Evolutionary conservation across 371 early-diverging fungal genomes (phyloP), one percentile per base, ranked within the genome.

Genomic region (Batkoa obscura): DNA sequence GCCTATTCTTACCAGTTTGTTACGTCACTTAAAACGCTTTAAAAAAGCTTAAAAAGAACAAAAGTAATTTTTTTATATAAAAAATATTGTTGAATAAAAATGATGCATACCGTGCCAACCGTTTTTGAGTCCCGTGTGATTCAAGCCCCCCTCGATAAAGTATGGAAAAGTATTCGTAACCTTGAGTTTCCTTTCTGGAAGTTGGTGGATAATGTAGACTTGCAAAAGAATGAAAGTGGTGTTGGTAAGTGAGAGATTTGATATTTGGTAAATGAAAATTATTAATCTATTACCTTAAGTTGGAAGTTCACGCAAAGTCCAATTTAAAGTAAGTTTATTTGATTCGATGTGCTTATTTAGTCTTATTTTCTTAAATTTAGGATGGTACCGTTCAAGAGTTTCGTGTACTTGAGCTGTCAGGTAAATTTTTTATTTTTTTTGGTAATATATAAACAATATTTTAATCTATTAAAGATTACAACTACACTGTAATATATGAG

Each of bases 401-500:
- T 35, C 15, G 35, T n/a, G 36, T 56, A 6, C n/a, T 56, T 1
- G 56, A 56, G 15, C 45, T 45, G 8, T 46, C 45, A 46, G 56
- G 45, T 46, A 56, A 3, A 10, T 1, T 15, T 43, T 12, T 12
- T 53, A 6, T 37, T 17, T 5, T 17, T 9, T 10, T 6, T 13
- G 10, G n/a, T n/a, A n/a, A n/a, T n/a, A n/a, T n/a, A n/a, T n/a
- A n/a, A 34, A 35, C 30, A 5, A 31, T 43, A 34, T 13, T 12
- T 34, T 10, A 34, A 2, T 50, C 23, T 55, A 17, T 23, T 42
- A n/a, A 58, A 68, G 74, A 78, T 59, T 60, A 77, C 43, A 59
- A 61, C 34, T 59, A 71, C 66, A 68, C 59, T 36, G 60, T 82
- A 3, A 73, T 75, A 43, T 82, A 72, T 63, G 81, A 80, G 64